A percentile compares a stretch with the other conserved stretches of the same genome.
phyloP scores from a whole-genome alignment of 177 flowering plant genomes.

The Tripterygium wilfordii region DNA sequence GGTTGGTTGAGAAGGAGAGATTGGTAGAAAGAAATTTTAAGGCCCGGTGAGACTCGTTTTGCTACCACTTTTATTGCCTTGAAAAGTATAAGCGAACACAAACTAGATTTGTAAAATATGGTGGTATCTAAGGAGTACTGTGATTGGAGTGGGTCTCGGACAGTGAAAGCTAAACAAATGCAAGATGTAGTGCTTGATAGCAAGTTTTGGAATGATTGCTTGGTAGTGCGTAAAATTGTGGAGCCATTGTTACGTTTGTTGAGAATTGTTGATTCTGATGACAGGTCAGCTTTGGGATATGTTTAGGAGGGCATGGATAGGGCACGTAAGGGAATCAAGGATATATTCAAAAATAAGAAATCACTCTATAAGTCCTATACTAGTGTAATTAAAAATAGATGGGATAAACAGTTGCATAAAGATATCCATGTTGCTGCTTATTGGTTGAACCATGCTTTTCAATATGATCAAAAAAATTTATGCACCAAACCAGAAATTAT shows the following conservation, averaged over 20 bases:
- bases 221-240: background rate
- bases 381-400: no score
- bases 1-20: background rate
- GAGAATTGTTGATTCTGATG: no score
- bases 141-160: background rate
- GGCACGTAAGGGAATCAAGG: background rate
- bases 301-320: slow-evolving; percentile 2
- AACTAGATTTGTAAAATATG: background rate
- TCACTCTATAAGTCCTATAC: no score
- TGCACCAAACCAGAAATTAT: background rate
- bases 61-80: no score
- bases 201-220: slow-evolving; percentile 1
- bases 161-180: background rate
- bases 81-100: no score
- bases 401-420: background rate
- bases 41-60: no score
- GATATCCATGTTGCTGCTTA: background rate
- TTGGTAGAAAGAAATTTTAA: no score
- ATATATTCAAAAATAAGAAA: background rate
- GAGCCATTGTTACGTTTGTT: background rate
- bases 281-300: background rate
- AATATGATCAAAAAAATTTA: background rate
- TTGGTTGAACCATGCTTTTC: background rate
- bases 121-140: background rate
- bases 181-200: background rate